Evolutionary conservation across 2,329 filamentous ascomycete genomes (phyloP).

Genomic region (Botrytis porri): DNA sequence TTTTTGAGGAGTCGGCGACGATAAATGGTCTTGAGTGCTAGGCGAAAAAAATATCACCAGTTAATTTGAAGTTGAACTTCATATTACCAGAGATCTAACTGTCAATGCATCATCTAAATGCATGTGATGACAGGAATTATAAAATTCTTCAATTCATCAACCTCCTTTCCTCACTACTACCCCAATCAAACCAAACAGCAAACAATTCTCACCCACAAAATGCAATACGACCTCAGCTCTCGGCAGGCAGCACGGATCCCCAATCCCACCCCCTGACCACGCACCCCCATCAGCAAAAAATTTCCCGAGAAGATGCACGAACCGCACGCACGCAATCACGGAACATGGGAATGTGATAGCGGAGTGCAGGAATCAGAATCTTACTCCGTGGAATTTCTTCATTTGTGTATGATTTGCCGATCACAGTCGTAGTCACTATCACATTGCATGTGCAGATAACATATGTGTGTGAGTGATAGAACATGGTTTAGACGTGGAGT

Average conservation of each 20-base stretch:
- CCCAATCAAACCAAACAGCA: neutral
- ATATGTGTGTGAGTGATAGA: neutral
- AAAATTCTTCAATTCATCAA: neutral
- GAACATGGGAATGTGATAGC: slow-evolving; percentile 3
- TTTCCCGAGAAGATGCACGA: slow-evolving; percentile 3
- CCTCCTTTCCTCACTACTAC: neutral
- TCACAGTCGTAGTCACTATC: slow-evolving; percentile 16
- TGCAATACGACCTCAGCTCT: neutral
- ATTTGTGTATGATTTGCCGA: slow-evolving; percentile 2
- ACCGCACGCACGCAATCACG: neutral
- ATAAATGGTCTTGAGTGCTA: neutral
- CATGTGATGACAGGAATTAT: neutral
- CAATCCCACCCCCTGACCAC: slow-evolving; percentile 2
- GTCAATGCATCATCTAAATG: neutral
- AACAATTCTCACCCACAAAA: neutral
- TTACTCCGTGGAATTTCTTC: neutral
- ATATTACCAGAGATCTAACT: neutral
- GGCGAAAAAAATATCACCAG: neutral
- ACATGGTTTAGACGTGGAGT: slow-evolving; percentile 14
- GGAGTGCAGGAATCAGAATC: slow-evolving; percentile 3
- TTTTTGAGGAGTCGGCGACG: neutral
- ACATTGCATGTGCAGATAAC: slow-evolving; percentile 15
- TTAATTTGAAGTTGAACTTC: neutral
- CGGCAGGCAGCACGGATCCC: neutral
- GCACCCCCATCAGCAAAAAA: slow-evolving; percentile 3